These are phyloP conservation scores for Apophysomyces trapeziformis DNA, from an alignment of 371 early-diverging fungal species.

Conservation along the genomic window DNA sequence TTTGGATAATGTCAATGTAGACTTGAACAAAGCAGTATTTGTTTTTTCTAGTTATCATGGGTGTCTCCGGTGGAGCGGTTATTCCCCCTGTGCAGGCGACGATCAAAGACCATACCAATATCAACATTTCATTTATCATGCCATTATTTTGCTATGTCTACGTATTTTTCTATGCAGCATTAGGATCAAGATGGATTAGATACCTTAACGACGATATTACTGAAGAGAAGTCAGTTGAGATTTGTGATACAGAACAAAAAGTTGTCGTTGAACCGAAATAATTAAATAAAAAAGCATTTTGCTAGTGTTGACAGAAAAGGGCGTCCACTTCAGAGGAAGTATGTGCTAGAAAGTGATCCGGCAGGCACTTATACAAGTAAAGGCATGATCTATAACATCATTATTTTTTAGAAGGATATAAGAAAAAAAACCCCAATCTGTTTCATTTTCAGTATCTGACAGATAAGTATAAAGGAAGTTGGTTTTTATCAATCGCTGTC, in stretches of 20 bases:
- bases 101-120: conserved; percentile 33
- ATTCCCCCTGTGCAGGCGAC: conserved; percentile 49
- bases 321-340: too few species aligned
- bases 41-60: conserved; percentile 38
- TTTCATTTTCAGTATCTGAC: too few species aligned
- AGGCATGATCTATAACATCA: too few species aligned
- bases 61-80: conserved; percentile 50
- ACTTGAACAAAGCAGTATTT: neutral
- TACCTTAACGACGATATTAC: conserved; percentile 39
- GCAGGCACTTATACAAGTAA: too few species aligned
- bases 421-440: too few species aligned
- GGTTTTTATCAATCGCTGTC: too few species aligned
- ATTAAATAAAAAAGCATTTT: neutral
- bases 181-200: conserved; percentile 37
- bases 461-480: too few species aligned
- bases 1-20: neutral
- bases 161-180: conserved; percentile 38
- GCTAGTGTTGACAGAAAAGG: too few species aligned
- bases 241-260: neutral
- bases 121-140: conserved; percentile 42
- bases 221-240: neutral
- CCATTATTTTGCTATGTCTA: conserved; percentile 36
- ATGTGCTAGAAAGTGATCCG: too few species aligned
- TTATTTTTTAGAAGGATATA: too few species aligned
- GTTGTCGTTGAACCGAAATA: neutral